These are phyloP conservation scores for Pythium folliculosum DNA, from an alignment of 352 stramenopile genomes.

Conservation along the genomic window DNA sequence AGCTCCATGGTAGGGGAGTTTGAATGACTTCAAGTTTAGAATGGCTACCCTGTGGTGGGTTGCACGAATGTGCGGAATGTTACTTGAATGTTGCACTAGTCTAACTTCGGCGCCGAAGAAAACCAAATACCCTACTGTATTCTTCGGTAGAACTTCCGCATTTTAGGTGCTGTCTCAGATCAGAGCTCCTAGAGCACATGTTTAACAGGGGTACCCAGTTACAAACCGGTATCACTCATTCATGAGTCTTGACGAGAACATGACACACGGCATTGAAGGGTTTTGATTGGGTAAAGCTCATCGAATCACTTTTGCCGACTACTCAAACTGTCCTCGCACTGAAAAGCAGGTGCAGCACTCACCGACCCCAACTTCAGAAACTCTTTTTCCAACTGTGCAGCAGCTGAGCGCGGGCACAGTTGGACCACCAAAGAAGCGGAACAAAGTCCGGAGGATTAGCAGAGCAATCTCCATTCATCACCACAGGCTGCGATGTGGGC, in stretches of 20 bases:
- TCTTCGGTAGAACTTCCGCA: too few relatives aligned
- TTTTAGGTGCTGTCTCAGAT: too few relatives aligned
- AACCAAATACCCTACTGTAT: too few relatives aligned
- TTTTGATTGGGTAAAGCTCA: neutral
- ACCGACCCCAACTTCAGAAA: neutral
- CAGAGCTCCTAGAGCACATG: too few relatives aligned
- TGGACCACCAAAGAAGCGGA: neutral
- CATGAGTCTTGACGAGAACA: neutral
- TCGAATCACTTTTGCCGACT: slow-evolving; percentile 3
- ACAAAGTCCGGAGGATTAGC: neutral
- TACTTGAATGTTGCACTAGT: too few relatives aligned
- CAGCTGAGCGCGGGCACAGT: neutral
- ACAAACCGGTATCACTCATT: too few relatives aligned
- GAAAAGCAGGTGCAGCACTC: neutral
- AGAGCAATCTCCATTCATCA: neutral
- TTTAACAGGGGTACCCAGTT: too few relatives aligned
- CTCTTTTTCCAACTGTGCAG: neutral
- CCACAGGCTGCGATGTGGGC: neutral
- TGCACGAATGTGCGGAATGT: too few relatives aligned
- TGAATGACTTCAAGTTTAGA: too few relatives aligned
- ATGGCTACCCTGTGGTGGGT: too few relatives aligned
- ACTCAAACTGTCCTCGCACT: slow-evolving; percentile 1
- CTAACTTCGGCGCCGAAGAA: too few relatives aligned
- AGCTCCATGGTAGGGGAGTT: too few relatives aligned
- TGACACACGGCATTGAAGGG: neutral